Evolutionary conservation across 768 basidiomycete genomes (phyloP), one percentile per base, ranked within the genome.

Genomic region (Boletus speciosus): DNA sequence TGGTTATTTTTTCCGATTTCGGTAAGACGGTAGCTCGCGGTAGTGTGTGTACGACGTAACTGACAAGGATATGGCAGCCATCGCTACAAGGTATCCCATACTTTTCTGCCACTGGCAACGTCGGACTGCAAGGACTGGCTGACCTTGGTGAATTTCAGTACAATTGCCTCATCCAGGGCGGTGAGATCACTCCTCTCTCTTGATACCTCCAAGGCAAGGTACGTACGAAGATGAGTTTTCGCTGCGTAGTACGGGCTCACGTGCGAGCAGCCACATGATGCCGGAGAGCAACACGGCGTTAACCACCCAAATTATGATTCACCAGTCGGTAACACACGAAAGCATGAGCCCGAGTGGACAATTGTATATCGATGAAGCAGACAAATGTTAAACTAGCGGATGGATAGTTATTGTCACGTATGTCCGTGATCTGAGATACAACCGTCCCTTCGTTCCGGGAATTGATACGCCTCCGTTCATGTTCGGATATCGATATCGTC

Each of bases 91-190:
- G 62, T 65, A 47, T 35, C 4, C 2, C 35, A 21, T 34, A 6
- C 25, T 4, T 40, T 49, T 43, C 11, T 11, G 2, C 4, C 21
- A 25, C 25, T 25, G 25, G 3, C 25, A 14, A 27, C 11, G 10
- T 39, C 25, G 6, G 23, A n/a, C 14, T 37, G 5, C 15, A 25
- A 35, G n/a, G 7, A 36, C 21, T n/a, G 1, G 16, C 49, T 55
- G 38, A 54, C 15, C 21, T n/a, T 39, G 37, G 29, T n/a, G 23
- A 19, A 32, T 47, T 53, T 9, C 37, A 59, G 58, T 19, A 51
- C 27, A 1, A 47, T 59, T 7, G 37, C 47, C 15, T 62, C 61
- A 2, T 55, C 51, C 21, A 62, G 56, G 38, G 60, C 61, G 1
- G 50, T 58, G 37, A 54, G 53, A 29, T 62, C 56, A 2, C 39